Conservation (phyloP, 129 eudicot genomes). For the Chrysanthemum lavandulifolium region DNA sequence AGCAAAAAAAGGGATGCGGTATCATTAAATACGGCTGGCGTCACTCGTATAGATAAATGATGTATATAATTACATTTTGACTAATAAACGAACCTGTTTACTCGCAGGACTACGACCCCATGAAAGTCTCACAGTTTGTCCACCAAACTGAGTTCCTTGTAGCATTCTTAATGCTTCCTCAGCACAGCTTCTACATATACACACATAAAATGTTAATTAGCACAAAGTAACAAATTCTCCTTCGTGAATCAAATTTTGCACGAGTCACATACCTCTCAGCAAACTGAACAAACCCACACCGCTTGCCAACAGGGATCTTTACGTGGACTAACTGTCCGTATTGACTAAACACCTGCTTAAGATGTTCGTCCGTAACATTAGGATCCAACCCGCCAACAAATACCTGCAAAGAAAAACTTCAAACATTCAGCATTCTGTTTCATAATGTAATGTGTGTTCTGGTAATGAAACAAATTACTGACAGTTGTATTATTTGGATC, state of each 20-base stretch:
- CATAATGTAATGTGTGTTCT: background rate
- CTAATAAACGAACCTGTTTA: conserved; percentile 17
- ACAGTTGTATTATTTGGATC: conserved; percentile 97
- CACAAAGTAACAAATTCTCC: no score
- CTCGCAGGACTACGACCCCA: conserved; percentile 34
- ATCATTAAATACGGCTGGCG: background rate
- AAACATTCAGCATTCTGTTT: background rate
- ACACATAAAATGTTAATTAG: background rate
- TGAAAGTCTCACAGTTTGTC: conserved; percentile 24
- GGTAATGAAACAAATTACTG: conserved; percentile 39
- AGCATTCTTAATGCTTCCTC: conserved; percentile 28
- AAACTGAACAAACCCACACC: conserved; percentile 91
- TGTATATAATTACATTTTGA: no score
- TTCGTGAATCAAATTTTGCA: no score
- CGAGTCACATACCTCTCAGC: conserved; percentile 25
- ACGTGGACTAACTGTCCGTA: conserved; percentile 84
- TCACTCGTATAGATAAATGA: no score
- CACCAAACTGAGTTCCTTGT: conserved; percentile 28
- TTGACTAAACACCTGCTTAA: conserved; percentile 69
- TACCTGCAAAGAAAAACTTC: conserved; percentile 45
- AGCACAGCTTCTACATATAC: conserved; percentile 18
- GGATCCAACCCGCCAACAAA: conserved; percentile 91
- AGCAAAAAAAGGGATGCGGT: no score
- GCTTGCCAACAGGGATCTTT: conserved; percentile 84
- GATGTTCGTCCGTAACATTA: conserved; percentile 70